Base-by-base conservation (phyloP, 2,329 filamentous ascomycete species). In the Beauveria sp. region DNA sequence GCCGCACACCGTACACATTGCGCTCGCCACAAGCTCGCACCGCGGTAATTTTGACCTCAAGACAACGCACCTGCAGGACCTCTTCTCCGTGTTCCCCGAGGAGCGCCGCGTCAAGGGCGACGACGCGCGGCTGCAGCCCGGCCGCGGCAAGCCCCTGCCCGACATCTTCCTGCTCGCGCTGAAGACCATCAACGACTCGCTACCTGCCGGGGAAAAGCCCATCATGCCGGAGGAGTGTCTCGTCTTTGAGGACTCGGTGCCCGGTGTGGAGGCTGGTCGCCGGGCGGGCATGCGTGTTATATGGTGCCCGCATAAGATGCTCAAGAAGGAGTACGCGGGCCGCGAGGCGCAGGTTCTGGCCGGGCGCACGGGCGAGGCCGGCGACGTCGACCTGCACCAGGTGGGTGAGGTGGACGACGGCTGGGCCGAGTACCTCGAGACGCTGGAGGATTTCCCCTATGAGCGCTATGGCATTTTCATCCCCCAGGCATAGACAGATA, bases 221-320 rank as follows among this genome's bases (percentile, higher is more conserved):
- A 87, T 99, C 64, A 79, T 71, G 59, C 91, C 92, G 0, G 89
- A 90, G 66, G 93, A 97, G 74, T 97, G 94, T 71, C 80, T 99
- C 18, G 94, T 97, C 0, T 97, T 99, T 69, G 94, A 99, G 76
- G 94, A 99, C 73, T 91, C 88, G 51, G 92, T 97, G 1, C 91
- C 92, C 0, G 94, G 94, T 4, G 91, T 97, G 3, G 94, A 99
- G 76, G 86, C 91, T 2, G 94, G 92, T 5, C 80, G 94, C 58
- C 84, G 94, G 66, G 94, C 94, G 0, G 93, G 93, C 0, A 97
- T 97, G 93, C 86, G 93, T 66, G 92, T 96, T 14, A 80, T 96
- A 1, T 99, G 94, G 94, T 88, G 86, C 67, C 94, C 94, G 26
- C 92, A 97, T 75, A 84, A 86, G 1, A 90, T 85, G 69, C 76